A percentile compares a stretch with the other conserved stretches of the same genome.
These are phyloP conservation scores for Coemansia linderi DNA, from an alignment of 371 early-diverging fungal genomes.

Conservation along the genomic window DNA sequence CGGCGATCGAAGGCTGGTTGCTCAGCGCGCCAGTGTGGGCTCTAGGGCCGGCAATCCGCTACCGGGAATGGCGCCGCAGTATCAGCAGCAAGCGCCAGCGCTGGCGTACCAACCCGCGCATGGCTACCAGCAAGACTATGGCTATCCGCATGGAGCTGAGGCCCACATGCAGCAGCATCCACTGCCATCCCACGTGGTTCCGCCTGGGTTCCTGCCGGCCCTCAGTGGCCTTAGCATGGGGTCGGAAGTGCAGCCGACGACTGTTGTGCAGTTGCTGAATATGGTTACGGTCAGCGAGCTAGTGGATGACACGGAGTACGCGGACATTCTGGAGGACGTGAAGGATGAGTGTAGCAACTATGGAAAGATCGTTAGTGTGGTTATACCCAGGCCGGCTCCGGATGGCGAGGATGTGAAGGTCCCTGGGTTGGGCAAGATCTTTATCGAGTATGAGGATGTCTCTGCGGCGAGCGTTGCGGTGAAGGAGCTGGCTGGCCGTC, in stretches of 20 bases:
- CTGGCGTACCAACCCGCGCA: not conserved
- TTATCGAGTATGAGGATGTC: slow-evolving; percentile 70
- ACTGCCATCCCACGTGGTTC: slow-evolving; percentile 6
- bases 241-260: slow-evolving; percentile 34
- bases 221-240: slow-evolving; percentile 2
- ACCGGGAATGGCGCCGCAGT: slow-evolving; percentile 13
- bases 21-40: slow-evolving; percentile 91
- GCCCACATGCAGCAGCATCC: slow-evolving; percentile 14
- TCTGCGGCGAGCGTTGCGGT: slow-evolving; percentile 72
- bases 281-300: slow-evolving; percentile 93
- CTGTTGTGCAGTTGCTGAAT: slow-evolving; percentile 81
- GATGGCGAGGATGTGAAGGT: slow-evolving; percentile 55
- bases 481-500: slow-evolving; percentile 88
- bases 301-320: slow-evolving; percentile 82
- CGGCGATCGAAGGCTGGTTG: slow-evolving; percentile 91
- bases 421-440: slow-evolving; percentile 89
- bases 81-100: slow-evolving; percentile 1
- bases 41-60: slow-evolving; percentile 57
- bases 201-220: slow-evolving; percentile 7
- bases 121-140: slow-evolving; percentile 16
- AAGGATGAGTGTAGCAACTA: slow-evolving; percentile 87
- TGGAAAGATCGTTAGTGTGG: slow-evolving; percentile 77
- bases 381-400: slow-evolving; percentile 79
- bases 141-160: slow-evolving; percentile 4
- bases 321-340: slow-evolving; percentile 91